Evolutionary conservation across 106 monocot genomes (phyloP).

Genomic region (Dendrobium officinale): DNA sequence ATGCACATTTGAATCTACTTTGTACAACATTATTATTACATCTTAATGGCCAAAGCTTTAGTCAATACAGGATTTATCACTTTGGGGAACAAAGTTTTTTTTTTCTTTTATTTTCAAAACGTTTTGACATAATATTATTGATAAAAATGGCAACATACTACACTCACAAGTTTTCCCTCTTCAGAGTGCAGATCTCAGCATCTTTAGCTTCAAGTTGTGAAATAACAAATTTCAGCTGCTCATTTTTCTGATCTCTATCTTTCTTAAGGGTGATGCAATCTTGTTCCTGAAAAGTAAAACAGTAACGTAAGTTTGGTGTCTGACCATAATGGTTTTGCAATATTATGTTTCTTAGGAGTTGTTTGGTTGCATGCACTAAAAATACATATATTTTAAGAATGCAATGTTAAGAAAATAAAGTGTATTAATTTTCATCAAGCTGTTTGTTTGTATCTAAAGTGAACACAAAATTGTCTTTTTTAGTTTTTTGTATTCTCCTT

Average conservation of each 20-base stretch:
- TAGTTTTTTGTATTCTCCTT: too few relatives aligned
- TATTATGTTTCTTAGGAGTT: background rate
- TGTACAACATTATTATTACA: background rate
- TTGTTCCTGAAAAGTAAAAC: slow-evolving; percentile 33
- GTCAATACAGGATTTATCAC: background rate
- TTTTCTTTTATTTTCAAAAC: background rate
- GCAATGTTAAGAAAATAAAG: background rate
- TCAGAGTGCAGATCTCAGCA: slow-evolving; percentile 52
- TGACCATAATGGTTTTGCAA: background rate
- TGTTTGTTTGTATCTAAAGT: too few relatives aligned
- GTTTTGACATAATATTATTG: background rate
- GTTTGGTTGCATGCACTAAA: too few relatives aligned
- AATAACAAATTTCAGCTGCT: slow-evolving; percentile 33
- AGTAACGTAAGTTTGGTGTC: background rate
- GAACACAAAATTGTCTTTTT: too few relatives aligned
- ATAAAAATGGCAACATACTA: background rate
- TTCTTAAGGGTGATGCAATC: slow-evolving; percentile 44
- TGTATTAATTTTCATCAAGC: background rate
- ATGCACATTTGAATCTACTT: background rate
- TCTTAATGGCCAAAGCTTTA: background rate
- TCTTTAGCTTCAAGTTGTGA: slow-evolving; percentile 42
- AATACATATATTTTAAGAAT: background rate
- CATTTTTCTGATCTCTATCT: slow-evolving; percentile 42
- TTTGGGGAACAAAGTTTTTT: background rate
- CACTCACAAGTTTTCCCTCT: slow-evolving; percentile 45